Evolutionary conservation across 352 stramenopile species (phyloP).

Genomic region (Albugo candida): DNA sequence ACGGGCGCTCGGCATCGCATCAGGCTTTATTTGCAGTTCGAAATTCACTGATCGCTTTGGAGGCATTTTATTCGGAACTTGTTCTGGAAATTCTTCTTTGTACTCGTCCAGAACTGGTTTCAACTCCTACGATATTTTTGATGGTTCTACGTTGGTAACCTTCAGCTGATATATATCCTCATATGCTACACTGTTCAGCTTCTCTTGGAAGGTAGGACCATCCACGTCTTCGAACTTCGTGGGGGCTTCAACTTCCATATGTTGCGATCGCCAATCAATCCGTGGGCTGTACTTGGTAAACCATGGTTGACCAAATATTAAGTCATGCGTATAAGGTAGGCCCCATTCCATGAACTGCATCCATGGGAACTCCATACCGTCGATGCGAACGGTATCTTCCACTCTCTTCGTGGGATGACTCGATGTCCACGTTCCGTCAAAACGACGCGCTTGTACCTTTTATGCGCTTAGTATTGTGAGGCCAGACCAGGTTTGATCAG

Average conservation of each 20-base stretch:
- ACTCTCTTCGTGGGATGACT: too few relatives aligned
- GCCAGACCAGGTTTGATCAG: conserved; percentile 3
- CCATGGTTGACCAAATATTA: too few relatives aligned
- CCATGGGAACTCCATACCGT: too few relatives aligned
- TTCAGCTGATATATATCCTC: background rate
- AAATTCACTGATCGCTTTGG: background rate
- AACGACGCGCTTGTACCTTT: too few relatives aligned
- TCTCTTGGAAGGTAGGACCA: background rate
- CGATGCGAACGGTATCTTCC: too few relatives aligned
- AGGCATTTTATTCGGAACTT: background rate
- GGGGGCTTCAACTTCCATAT: background rate
- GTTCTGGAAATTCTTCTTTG: background rate
- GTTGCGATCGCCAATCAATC: conserved; percentile 8
- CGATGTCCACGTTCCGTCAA: too few relatives aligned
- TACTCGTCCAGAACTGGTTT: background rate
- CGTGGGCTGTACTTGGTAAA: conserved; percentile 2
- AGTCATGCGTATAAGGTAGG: too few relatives aligned
- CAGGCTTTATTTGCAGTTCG: background rate
- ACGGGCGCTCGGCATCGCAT: background rate
- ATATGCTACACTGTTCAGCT: background rate
- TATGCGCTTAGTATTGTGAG: conserved; percentile 1
- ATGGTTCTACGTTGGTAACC: background rate
- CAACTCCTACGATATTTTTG: background rate
- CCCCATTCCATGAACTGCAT: too few relatives aligned
- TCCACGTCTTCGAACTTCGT: too few relatives aligned